Conservation (phyloP, 495 filamentous ascomycete species). For the Neurospora sp. region DNA sequence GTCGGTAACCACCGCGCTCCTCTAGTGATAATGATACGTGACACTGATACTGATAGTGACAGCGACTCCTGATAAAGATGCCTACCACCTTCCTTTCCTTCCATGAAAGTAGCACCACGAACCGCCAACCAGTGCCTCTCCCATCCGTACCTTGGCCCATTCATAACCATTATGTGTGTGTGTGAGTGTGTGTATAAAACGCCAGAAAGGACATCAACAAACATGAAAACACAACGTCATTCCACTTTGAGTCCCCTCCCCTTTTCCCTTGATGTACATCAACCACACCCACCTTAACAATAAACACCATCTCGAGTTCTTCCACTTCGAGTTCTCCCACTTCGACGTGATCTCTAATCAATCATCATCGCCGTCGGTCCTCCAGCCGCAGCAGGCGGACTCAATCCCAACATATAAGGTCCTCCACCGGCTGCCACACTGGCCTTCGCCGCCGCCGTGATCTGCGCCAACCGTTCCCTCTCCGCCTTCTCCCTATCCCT, state of each 20-base stretch:
- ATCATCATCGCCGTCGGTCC: background rate
- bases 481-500: constrained; percentile 49
- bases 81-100: too few species aligned
- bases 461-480: constrained; percentile 25
- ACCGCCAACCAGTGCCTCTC: too few species aligned
- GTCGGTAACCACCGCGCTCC: too few species aligned
- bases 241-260: background rate
- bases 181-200: background rate
- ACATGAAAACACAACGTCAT: background rate
- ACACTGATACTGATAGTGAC: too few species aligned
- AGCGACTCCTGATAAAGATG: too few species aligned
- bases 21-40: too few species aligned
- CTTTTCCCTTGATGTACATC: background rate
- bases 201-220: background rate
- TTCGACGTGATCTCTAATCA: background rate
- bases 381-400: background rate
- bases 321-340: too few species aligned
- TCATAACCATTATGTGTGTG: background rate
- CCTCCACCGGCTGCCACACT: background rate
- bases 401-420: background rate
- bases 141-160: too few species aligned
- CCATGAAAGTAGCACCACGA: too few species aligned
- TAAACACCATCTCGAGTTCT: background rate
- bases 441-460: constrained; percentile 4
- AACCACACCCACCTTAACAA: background rate